A percentile compares a stretch with the other conserved stretches of the same genome.
These are phyloP conservation scores for Xylaria sp. DNA, from an alignment of 2,329 filamentous ascomycete species.

Conservation along the genomic window DNA sequence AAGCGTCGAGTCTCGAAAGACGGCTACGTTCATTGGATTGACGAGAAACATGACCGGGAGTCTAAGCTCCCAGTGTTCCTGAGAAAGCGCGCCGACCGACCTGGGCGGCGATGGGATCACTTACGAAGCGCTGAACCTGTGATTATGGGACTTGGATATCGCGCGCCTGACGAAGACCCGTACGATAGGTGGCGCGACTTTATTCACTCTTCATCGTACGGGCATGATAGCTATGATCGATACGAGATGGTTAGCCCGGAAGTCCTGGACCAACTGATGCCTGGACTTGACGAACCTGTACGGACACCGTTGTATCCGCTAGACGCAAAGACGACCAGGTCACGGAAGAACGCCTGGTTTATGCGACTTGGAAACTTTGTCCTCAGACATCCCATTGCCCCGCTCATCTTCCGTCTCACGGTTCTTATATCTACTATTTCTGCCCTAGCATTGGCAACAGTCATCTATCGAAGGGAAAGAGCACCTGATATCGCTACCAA, in stretches of 20 bases:
- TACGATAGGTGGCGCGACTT: conserved; percentile 59
- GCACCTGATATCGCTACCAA: conserved; percentile 41
- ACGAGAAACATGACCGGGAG: conserved; percentile 40
- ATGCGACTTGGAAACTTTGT: conserved; percentile 71
- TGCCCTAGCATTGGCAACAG: conserved; percentile 78
- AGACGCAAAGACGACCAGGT: conserved; percentile 44
- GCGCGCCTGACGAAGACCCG: conserved; percentile 48
- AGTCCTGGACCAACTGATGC: conserved; percentile 45
- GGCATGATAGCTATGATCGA: conserved; percentile 53
- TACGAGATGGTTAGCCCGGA: conserved; percentile 55
- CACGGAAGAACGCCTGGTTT: conserved; percentile 44
- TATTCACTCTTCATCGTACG: conserved; percentile 59
- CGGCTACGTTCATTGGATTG: conserved; percentile 44
- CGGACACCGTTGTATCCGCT: conserved; percentile 47
- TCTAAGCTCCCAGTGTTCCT: conserved; percentile 53
- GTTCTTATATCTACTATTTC: conserved; percentile 84
- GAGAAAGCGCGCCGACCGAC: conserved; percentile 53
- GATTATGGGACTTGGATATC: conserved; percentile 57
- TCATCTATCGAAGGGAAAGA: conserved; percentile 70
- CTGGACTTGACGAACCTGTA: conserved; percentile 47
- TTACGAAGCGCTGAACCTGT: conserved; percentile 64
- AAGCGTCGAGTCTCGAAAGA: conserved; percentile 43
- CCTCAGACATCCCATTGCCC: conserved; percentile 83
- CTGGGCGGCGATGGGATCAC: conserved; percentile 64
- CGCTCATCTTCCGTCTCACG: conserved; percentile 79